Conservation (phyloP, 2,329 filamentous ascomycete species). For the Ascochyta rabiei region DNA sequence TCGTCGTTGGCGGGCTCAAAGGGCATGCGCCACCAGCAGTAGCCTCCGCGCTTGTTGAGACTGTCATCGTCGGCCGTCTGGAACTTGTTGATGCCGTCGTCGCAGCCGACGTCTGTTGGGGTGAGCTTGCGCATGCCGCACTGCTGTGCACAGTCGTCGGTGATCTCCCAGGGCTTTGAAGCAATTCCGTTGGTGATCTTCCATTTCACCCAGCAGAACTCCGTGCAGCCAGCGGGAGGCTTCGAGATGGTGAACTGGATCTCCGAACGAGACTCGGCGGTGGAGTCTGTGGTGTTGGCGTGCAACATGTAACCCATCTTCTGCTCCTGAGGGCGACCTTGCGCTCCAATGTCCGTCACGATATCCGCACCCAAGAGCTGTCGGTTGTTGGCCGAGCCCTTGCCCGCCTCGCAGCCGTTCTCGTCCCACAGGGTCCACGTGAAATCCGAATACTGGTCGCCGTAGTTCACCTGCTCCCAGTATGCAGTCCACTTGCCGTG, state of each 20-base stretch:
- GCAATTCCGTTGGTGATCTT: not conserved
- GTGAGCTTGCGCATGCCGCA: not conserved
- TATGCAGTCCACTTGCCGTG: conserved; percentile 5
- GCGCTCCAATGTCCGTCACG: not conserved
- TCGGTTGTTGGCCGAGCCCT: not conserved
- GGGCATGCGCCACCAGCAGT: conserved; percentile 6
- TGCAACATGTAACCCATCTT: not conserved
- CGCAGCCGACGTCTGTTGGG: not conserved
- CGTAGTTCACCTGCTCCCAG: conserved; percentile 6
- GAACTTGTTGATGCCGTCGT: conserved; percentile 3
- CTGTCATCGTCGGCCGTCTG: not conserved
- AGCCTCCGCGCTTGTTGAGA: conserved; percentile 8
- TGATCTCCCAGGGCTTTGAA: not conserved
- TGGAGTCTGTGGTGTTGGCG: not conserved
- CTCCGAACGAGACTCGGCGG: not conserved
- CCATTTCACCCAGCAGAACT: not conserved
- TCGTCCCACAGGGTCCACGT: conserved; percentile 16
- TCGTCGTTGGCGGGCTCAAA: not conserved
- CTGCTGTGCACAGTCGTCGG: not conserved
- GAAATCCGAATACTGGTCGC: not conserved
- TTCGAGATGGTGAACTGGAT: conserved; percentile 4
- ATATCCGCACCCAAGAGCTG: not conserved
- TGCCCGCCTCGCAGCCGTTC: conserved; percentile 10
- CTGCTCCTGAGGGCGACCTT: not conserved
- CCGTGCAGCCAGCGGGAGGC: not conserved